phyloP scores from a whole-genome alignment of 164 flowering plant genomes.

The Magnolia changhungtana region DNA sequence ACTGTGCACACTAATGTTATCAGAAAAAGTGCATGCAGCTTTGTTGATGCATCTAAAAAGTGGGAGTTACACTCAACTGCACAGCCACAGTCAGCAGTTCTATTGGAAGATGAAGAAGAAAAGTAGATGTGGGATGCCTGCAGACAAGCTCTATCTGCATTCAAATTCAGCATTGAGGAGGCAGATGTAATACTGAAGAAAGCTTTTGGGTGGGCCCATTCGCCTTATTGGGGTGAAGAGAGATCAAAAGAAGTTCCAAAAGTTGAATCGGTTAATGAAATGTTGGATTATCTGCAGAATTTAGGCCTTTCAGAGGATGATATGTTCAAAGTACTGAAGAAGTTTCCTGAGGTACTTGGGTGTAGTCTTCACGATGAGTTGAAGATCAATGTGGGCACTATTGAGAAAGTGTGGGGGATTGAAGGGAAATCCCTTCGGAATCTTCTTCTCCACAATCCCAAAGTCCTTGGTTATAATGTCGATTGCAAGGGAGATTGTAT shows the following conservation, averaged over 20 bases:
- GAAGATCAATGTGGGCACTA: constrained; percentile 49
- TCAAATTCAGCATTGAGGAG: constrained; percentile 54
- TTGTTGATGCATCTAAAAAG: constrained; percentile 24
- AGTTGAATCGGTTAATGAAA: constrained; percentile 40
- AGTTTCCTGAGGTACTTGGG: constrained; percentile 95
- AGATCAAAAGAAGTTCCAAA: constrained; percentile 69
- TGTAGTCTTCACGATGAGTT: constrained; percentile 73
- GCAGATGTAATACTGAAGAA: constrained; percentile 73
- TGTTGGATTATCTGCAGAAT: constrained; percentile 56
- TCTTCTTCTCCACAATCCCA: constrained; percentile 87
- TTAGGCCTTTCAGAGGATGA: constrained; percentile 77
- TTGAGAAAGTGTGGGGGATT: constrained; percentile 80
- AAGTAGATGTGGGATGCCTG: constrained; percentile 64
- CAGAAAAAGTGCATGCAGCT: constrained; percentile 15
- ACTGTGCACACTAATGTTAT: constrained; percentile 8
- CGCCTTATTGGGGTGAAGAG: constrained; percentile 96
- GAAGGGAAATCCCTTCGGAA: constrained; percentile 66
- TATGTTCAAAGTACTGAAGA: constrained; percentile 72
- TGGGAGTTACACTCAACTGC: constrained; percentile 51
- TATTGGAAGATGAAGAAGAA: constrained; percentile 46
- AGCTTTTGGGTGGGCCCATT: constrained; percentile 83
- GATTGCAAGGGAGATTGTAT: constrained; percentile 95
- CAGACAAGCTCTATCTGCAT: constrained; percentile 48
- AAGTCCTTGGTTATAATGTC: constrained; percentile 78
- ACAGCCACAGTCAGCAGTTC: constrained; percentile 23